Conservation (phyloP, 805 yeast genomes). For the Debaryomyces hansenii region DNA sequence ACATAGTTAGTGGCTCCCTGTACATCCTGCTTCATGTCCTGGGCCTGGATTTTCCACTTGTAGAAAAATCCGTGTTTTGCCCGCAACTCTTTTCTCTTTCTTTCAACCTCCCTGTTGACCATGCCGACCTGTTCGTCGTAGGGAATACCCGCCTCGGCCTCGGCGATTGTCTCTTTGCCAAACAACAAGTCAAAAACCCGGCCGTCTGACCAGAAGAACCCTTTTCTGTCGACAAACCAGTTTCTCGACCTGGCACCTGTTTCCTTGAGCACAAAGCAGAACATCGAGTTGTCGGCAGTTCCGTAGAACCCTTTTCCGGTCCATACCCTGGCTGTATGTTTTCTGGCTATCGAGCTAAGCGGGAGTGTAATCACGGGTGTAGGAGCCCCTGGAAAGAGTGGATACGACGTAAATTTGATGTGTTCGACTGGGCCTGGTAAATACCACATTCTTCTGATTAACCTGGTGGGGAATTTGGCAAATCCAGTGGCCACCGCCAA, state of each 20-base stretch:
- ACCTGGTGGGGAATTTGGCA: constrained; percentile 59
- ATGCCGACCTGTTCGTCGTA: constrained; percentile 59
- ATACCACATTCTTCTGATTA: constrained; percentile 75
- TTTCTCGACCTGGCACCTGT: constrained; percentile 43
- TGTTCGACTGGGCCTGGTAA: constrained; percentile 61
- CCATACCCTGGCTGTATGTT: constrained; percentile 67
- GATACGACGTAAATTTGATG: constrained; percentile 70
- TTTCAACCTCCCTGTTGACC: constrained; percentile 46
- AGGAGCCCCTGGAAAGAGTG: constrained; percentile 70
- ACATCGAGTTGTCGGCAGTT: constrained; percentile 70
- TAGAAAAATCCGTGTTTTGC: constrained; percentile 61
- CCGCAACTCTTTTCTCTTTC: constrained; percentile 50
- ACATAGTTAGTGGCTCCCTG: constrained; percentile 22
- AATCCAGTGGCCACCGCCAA: constrained; percentile 29
- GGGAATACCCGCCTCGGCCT: constrained; percentile 69
- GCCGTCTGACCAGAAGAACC: constrained; percentile 93
- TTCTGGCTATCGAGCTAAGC: constrained; percentile 52
- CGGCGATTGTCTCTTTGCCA: constrained; percentile 75
- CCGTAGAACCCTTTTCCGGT: constrained; percentile 90
- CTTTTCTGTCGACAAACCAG: constrained; percentile 81
- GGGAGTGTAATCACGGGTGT: constrained; percentile 76
- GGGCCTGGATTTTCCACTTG: constrained; percentile 47
- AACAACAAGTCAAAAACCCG: constrained; percentile 79
- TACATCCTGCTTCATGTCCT: constrained; percentile 31
- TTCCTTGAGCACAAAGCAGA: constrained; percentile 72